Conservation (phyloP, 2,329 filamentous ascomycete species). For the Westerdykella sp. region DNA sequence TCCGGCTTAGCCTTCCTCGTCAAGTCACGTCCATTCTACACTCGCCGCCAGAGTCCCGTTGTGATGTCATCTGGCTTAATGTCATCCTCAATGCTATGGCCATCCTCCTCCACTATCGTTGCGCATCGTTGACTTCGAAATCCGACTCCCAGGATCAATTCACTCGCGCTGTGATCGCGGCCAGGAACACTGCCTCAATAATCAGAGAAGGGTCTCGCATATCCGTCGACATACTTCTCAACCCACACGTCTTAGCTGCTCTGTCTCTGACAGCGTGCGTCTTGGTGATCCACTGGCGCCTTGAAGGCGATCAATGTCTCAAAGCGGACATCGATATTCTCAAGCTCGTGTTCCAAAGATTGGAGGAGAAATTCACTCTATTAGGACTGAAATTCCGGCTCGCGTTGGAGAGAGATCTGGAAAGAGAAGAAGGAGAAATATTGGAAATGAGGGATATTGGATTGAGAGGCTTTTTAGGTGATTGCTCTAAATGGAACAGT, state of each 20-base stretch:
- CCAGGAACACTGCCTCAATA: constrained; percentile 19
- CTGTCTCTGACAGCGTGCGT: constrained; percentile 22
- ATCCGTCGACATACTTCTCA: constrained; percentile 22
- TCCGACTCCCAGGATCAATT: constrained; percentile 8
- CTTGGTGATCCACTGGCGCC: constrained; percentile 23
- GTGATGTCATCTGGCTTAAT: constrained; percentile 24
- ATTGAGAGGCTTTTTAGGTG: constrained; percentile 20
- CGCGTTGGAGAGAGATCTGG: constrained; percentile 18
- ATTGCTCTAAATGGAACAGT: constrained; percentile 22
- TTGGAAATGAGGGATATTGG: constrained; percentile 14
- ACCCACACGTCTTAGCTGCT: constrained; percentile 16
- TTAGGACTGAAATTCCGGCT: constrained; percentile 26
- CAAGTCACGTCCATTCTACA: constrained; percentile 17
- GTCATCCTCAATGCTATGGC: constrained; percentile 17
- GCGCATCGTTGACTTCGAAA: neutral
- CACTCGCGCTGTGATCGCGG: constrained; percentile 16
- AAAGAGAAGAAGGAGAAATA: constrained; percentile 10
- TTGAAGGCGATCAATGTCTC: constrained; percentile 15
- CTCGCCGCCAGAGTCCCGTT: constrained; percentile 11
- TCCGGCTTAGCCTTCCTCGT: constrained; percentile 24
- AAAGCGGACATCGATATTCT: constrained; percentile 23
- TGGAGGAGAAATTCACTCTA: constrained; percentile 20
- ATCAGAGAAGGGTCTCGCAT: constrained; percentile 24
- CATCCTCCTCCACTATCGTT: constrained; percentile 22
- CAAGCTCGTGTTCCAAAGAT: constrained; percentile 22